These are phyloP conservation scores for Solanum lycopersicoides DNA, from an alignment of 257 asterid genomes.

Conservation along the genomic window DNA sequence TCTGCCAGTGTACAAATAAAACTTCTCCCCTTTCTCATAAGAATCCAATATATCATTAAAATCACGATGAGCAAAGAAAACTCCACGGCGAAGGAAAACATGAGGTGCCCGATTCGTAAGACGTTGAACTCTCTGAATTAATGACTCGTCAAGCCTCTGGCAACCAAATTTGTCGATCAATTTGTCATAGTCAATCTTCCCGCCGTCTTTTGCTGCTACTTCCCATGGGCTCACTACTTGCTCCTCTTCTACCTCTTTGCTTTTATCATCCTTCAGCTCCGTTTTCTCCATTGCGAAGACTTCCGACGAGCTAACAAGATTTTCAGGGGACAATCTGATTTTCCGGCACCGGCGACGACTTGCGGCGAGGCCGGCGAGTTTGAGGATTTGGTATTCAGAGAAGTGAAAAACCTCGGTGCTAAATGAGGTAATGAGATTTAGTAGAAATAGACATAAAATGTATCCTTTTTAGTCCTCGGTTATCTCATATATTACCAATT, in stretches of 20 bases:
- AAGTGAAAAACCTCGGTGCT: neutral
- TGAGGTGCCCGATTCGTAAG: constrained; percentile 75
- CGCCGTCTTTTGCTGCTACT: constrained; percentile 73
- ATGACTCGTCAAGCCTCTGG: constrained; percentile 65
- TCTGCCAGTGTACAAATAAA: constrained; percentile 86
- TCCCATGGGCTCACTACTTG: constrained; percentile 90
- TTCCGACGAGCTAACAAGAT: neutral
- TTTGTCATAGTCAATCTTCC: constrained; percentile 87
- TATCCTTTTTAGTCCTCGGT: neutral
- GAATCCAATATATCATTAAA: constrained; percentile 58
- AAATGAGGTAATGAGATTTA: neutral
- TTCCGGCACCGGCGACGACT: neutral
- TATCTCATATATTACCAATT: neutral
- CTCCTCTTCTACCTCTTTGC: constrained; percentile 13
- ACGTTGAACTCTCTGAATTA: constrained; percentile 61
- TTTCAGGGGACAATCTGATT: neutral
- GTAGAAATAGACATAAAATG: neutral
- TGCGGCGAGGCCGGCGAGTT: neutral
- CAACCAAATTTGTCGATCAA: constrained; percentile 87
- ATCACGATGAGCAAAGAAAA: constrained; percentile 93
- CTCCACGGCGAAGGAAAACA: constrained; percentile 96
- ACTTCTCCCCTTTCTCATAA: constrained; percentile 77
- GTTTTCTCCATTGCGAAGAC: neutral
- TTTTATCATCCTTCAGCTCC: neutral
- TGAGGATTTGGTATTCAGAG: neutral